A percentile compares a stretch with the other conserved stretches of the same genome.
phyloP scores from a whole-genome alignment of 495 filamentous ascomycete species.

The Diplogelasinospora grovesii region DNA sequence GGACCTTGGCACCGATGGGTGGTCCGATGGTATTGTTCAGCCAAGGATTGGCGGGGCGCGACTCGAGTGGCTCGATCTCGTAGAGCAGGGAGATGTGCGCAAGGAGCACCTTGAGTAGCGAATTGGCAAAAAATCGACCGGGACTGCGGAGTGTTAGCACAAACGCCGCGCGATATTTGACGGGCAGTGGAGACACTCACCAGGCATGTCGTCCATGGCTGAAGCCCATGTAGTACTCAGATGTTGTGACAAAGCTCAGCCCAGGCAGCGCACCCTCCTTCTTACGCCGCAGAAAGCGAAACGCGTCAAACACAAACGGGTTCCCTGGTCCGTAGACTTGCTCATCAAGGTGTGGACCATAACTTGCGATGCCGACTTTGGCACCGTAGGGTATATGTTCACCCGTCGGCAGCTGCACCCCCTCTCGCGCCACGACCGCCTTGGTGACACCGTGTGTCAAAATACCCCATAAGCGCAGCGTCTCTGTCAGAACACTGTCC shows the following conservation, averaged over 20 bases:
- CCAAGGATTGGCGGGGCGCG: constrained; percentile 6
- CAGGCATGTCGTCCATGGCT: constrained; percentile 36
- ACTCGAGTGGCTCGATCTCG: constrained; percentile 26
- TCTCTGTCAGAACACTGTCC: constrained; percentile 36
- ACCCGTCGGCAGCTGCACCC: constrained; percentile 31
- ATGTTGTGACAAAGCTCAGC: constrained; percentile 26
- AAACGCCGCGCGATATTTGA: not conserved
- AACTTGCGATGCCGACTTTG: constrained; percentile 33
- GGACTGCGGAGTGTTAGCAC: constrained; percentile 10
- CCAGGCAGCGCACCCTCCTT: constrained; percentile 5
- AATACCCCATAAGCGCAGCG: constrained; percentile 35
- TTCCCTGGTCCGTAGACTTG: constrained; percentile 25
- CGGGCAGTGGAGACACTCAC: constrained; percentile 14
- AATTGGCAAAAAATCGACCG: constrained; percentile 36
- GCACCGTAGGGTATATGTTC: constrained; percentile 26
- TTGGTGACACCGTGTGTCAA: constrained; percentile 33
- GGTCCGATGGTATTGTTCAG: constrained; percentile 10
- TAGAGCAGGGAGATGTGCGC: constrained; percentile 34
- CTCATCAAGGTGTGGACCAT: constrained; percentile 33
- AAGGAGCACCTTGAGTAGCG: constrained; percentile 36
- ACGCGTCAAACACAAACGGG: constrained; percentile 29
- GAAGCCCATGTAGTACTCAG: constrained; percentile 29
- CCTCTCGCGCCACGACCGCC: constrained; percentile 31
- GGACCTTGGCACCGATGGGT: constrained; percentile 2
- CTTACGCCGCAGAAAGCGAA: constrained; percentile 24